Evolutionary conservation across 1,284 basidiomycete genomes (phyloP), one percentile per base, ranked within the genome.

Genomic region (Phellopilus nigrolimitatus): DNA sequence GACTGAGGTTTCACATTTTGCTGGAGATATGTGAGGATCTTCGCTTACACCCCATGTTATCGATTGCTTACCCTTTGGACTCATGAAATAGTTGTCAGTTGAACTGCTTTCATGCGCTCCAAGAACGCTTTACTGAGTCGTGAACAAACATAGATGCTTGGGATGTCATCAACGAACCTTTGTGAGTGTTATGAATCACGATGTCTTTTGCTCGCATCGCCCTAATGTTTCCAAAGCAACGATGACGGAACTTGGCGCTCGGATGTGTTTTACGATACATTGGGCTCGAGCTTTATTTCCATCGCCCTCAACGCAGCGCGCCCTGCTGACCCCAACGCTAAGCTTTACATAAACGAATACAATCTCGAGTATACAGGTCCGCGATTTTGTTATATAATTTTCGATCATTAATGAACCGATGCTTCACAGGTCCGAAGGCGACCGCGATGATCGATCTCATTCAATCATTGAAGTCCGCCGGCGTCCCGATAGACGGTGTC

Each of bases 401-500:
- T 21, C 4, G 19, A 15, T 39, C 21, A 19, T 12, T 25, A 19
- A 19, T 33, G 21, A 48, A 13, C 9, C 10, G 12, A 5, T 17
- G 44, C 21, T 33, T 10, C 28, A 8, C 44, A 59, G 67, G 72
- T 36, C 63, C 67, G 25, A 78, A 79, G 61, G 65, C 71, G 13
- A 73, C 69, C 19, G 70, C 70, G 1, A 67, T 76, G 65, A 64
- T 70, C 57, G 70, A 70, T 58, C 72, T 78, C 38, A 68, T 76
- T 37, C 68, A 67, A 55, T 60, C 62, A 2, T 69, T 78, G 46
- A 67, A 74, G 56, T 49, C 66, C 0, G 59, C 64, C 27, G 67
- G 68, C 15, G 68, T 72, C 8, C 75, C 75, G 13, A 68, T 78
- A 59, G 72, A 78, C 57, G 76, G 75, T 40, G 63, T 79, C 50